Base-by-base conservation (phyloP, 441 rosid species). In the Melastoma candidum region DNA sequence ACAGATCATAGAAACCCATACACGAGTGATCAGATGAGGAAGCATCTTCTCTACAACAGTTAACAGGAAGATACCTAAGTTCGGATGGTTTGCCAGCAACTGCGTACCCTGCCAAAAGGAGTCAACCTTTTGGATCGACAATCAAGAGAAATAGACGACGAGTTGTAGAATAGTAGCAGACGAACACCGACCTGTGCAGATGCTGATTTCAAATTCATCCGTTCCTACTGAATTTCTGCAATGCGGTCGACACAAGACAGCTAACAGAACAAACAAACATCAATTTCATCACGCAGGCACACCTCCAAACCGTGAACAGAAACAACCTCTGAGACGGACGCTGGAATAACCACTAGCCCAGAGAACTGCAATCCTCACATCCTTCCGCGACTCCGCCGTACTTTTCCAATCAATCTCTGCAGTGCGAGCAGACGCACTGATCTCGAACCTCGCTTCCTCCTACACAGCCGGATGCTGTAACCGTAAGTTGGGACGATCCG, bases 281-380 rank as follows among this genome's bases (percentile, higher is more conserved):
- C 36, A 29, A 29, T 29, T 29, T 29, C 36, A 29, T 29, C 5
- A 29, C 36, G 36, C 36, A 29, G 5, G 0, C 36, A 29, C 0
- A 29, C 0, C 36, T 29, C 5, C 2, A 17, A 17, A 17, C 7
- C 36, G 36, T 29, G 7, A 29, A 29, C 36, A 29, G 36, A 29
- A 29, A 3, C 3, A 29, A 89, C 99, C 99, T 93, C 96, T 3
- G 96, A 90, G 50, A 17, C 22, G 1, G 1, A 17, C 22, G 22
- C 99, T 97, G 55, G 99, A 89, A 78, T 93, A 93, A 41, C 98
- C 97, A 68, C 97, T 92, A 36, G 95, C 95, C 59, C 97, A 94
- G 32, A 92, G 95, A 70, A 84, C 92, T 53, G 87, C 97, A 49
- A 84, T 69, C 13, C 81, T 72, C 73, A 74, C 75, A 67, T 81